Conservation (phyloP, 306 rosid genomes). For the Malus orientalis region DNA sequence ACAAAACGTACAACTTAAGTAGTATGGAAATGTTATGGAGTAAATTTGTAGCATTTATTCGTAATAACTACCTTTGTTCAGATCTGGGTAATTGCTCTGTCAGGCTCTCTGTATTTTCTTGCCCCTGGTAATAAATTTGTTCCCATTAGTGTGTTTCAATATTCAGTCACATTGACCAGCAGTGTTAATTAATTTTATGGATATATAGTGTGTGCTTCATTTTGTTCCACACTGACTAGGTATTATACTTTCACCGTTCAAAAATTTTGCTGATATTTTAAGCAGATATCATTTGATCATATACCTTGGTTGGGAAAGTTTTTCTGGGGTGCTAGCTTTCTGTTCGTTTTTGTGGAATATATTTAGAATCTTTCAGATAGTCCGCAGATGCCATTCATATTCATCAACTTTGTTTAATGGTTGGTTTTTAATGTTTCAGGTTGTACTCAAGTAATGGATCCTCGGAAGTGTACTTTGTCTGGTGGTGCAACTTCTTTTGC, state of each 20-base stretch:
- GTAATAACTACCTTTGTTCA: background rate
- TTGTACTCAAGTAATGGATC: slow-evolving; percentile 38
- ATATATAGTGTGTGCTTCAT: background rate
- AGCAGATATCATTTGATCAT: background rate
- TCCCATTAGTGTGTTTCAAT: background rate
- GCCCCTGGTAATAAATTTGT: background rate
- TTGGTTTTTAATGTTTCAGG: slow-evolving; percentile 30
- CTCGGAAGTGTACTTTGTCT: slow-evolving; percentile 43
- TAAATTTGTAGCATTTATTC: background rate
- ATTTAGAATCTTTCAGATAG: background rate
- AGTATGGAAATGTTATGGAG: background rate
- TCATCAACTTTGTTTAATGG: background rate
- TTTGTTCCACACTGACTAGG: background rate
- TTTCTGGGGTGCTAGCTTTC: background rate
- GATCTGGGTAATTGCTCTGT: slow-evolving; percentile 1
- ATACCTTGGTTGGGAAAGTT: background rate
- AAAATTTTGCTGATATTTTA: background rate
- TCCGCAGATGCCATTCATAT: background rate
- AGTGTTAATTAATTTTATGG: background rate
- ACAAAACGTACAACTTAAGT: background rate
- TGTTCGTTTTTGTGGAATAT: background rate
- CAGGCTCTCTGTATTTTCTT: background rate
- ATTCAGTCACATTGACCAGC: background rate
- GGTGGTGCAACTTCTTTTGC: slow-evolving; percentile 32
- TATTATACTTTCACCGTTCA: background rate